Conservation (phyloP, 345 rosid genomes). For the Acer negundo region DNA sequence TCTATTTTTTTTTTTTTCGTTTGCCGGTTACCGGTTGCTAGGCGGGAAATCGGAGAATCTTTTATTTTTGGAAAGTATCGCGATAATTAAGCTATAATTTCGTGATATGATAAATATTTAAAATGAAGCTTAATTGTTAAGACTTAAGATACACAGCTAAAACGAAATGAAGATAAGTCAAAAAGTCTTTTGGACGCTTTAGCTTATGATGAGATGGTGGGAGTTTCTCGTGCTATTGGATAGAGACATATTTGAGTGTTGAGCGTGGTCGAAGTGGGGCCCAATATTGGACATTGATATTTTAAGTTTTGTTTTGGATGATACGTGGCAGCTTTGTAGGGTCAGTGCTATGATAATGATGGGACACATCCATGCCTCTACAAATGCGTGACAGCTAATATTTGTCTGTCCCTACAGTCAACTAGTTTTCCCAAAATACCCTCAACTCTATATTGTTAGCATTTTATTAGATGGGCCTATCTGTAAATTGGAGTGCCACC, state of each 20-base stretch:
- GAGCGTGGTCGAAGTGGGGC: conserved; percentile 19
- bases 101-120: background rate
- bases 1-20: conserved; percentile 11
- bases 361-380: background rate
- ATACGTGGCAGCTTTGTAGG: conserved; percentile 2
- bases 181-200: background rate
- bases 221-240: conserved; percentile 11
- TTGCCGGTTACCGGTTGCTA: conserved; percentile 26
- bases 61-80: conserved; percentile 2
- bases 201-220: background rate
- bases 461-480: background rate
- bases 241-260: background rate
- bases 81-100: background rate
- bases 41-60: conserved; percentile 30
- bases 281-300: background rate
- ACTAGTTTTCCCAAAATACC: background rate
- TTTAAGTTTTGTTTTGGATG: background rate
- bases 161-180: too few species aligned
- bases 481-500: background rate
- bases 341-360: background rate
- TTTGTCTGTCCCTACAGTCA: background rate
- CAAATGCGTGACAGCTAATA: conserved; percentile 19
- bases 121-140: background rate
- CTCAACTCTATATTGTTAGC: background rate
- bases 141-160: background rate